These are phyloP conservation scores for Vaccinium vitisidaea DNA, from an alignment of 148 eudicot species.

Conservation along the genomic window DNA sequence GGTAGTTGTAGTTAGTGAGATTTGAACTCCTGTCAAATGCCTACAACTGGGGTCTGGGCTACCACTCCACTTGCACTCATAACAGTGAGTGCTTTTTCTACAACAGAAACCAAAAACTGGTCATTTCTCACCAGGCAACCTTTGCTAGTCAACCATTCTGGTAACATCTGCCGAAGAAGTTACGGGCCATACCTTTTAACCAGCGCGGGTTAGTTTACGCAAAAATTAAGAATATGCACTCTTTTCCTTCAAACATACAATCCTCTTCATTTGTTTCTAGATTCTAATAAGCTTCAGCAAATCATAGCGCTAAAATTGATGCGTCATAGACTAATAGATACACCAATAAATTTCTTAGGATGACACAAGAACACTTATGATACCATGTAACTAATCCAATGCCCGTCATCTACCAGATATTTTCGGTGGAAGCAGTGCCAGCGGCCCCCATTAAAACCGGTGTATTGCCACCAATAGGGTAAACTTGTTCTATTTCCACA, in stretches of 20 bases:
- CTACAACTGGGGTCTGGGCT: too few relatives aligned
- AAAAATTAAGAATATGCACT: background rate
- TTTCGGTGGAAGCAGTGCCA: background rate
- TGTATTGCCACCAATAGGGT: background rate
- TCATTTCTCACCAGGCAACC: background rate
- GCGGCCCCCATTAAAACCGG: background rate
- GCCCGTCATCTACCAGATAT: background rate
- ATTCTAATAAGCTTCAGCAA: constrained; percentile 4
- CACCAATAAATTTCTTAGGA: background rate
- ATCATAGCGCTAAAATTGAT: background rate
- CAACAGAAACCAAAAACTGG: too few relatives aligned
- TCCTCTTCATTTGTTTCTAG: background rate
- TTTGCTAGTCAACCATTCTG: background rate
- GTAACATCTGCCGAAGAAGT: background rate
- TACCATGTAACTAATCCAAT: background rate
- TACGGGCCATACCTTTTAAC: background rate
- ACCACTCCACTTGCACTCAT: too few relatives aligned
- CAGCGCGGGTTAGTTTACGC: background rate
- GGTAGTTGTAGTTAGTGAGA: too few relatives aligned
- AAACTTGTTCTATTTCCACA: constrained; percentile 76
- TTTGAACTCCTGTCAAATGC: too few relatives aligned
- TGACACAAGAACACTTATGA: background rate
- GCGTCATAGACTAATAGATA: background rate
- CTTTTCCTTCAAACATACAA: background rate
- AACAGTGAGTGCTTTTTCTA: too few relatives aligned